A percentile compares a stretch with the other conserved stretches of the same genome.
These are phyloP conservation scores for Hemisphaericaspora xylanilytica DNA, from an alignment of 1,139 yeast genomes.

Conservation along the genomic window DNA sequence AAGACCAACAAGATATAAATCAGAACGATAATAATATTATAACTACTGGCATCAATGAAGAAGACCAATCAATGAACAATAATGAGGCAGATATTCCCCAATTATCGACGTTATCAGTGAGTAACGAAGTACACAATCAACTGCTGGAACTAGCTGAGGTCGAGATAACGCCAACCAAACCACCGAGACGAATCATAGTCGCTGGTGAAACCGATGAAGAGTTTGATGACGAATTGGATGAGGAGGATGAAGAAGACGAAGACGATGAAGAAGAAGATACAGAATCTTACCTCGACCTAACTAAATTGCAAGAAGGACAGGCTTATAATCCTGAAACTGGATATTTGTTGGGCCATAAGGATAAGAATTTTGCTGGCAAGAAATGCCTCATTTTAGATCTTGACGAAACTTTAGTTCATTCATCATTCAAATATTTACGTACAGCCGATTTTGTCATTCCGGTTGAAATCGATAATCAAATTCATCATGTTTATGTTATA, in stretches of 20 bases:
- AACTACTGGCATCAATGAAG: neutral
- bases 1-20: neutral
- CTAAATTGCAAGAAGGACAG: slow-evolving; percentile 67
- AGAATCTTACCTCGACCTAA: slow-evolving; percentile 47
- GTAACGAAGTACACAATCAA: neutral
- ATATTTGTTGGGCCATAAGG: slow-evolving; percentile 55
- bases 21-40: neutral
- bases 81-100: neutral
- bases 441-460: slow-evolving; percentile 96
- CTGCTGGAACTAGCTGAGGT: neutral
- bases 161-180: neutral
- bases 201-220: slow-evolving; percentile 9
- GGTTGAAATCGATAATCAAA: slow-evolving; percentile 75
- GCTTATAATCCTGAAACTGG: slow-evolving; percentile 56
- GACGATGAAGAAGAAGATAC: slow-evolving; percentile 23
- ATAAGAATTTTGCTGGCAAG: slow-evolving; percentile 41
- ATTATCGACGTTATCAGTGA: neutral
- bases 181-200: neutral
- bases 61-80: neutral
- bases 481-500: slow-evolving; percentile 92
- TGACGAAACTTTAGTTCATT: slow-evolving; percentile 95
- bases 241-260: slow-evolving; percentile 16
- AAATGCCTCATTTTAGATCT: slow-evolving; percentile 89
- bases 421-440: slow-evolving; percentile 86
- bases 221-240: slow-evolving; percentile 21